These are phyloP conservation scores for Trapa bicornis DNA, from an alignment of 345 rosid genomes.

Conservation along the genomic window DNA sequence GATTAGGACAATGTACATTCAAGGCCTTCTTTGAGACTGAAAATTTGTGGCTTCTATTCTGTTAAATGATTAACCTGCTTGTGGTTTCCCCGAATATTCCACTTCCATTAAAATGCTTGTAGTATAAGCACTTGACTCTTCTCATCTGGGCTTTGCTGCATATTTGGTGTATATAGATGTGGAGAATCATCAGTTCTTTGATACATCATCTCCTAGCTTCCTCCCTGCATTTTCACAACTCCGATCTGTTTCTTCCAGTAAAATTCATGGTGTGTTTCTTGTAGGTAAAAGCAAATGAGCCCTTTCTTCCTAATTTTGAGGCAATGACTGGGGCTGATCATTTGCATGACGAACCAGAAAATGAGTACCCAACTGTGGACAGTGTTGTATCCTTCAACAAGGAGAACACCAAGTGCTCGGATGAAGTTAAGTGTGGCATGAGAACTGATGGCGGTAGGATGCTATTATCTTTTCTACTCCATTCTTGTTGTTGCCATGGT, in stretches of 20 bases:
- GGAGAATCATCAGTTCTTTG: neutral
- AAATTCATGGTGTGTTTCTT: neutral
- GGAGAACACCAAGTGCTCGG: too few relatives aligned
- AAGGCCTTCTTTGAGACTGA: neutral
- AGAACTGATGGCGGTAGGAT: neutral
- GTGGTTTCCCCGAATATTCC: neutral
- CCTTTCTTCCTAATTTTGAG: constrained; percentile 25
- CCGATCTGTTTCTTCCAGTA: neutral
- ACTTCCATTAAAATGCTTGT: neutral
- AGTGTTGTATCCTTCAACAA: too few relatives aligned
- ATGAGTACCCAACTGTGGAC: neutral
- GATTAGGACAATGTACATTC: neutral
- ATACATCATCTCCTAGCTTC: neutral
- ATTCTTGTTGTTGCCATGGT: neutral
- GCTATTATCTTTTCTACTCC: neutral
- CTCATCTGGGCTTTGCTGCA: neutral
- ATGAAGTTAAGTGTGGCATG: too few relatives aligned
- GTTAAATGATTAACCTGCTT: neutral
- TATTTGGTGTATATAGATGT: neutral
- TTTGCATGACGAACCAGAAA: constrained; percentile 35
- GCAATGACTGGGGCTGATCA: constrained; percentile 33
- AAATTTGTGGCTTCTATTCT: neutral
- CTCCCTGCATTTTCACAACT: neutral
- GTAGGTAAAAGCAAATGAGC: constrained; percentile 38
- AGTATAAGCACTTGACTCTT: neutral